Evolutionary conservation across 2,329 filamentous ascomycete species (phyloP).

Genomic region (Aspergillus melleus): DNA sequence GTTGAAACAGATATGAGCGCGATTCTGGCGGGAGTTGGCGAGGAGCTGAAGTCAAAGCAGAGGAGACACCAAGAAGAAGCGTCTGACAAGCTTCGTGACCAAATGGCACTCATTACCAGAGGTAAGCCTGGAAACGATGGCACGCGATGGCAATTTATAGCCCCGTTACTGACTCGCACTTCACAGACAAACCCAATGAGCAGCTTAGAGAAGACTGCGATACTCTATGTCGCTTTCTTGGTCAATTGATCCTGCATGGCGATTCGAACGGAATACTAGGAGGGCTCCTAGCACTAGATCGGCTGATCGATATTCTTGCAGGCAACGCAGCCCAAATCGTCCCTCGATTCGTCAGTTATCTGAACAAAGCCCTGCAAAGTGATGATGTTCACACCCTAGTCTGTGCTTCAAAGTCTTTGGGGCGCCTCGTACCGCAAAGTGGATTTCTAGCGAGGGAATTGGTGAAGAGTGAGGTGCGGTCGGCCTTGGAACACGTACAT

Average conservation of each 20-base stretch:
- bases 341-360: neutral
- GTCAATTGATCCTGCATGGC: neutral
- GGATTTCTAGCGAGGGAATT: neutral
- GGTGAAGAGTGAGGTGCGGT: neutral
- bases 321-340: neutral
- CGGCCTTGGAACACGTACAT: neutral
- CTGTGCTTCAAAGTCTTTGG: neutral
- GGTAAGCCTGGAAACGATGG: neutral
- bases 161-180: neutral
- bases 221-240: neutral
- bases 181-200: neutral
- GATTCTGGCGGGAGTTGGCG: neutral
- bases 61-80: neutral
- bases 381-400: neutral
- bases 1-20: neutral
- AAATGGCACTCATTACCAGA: neutral
- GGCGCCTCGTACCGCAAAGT: neutral
- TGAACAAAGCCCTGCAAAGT: neutral
- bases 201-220: neutral
- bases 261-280: neutral
- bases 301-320: neutral
- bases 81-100: neutral
- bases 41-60: neutral
- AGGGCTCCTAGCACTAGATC: neutral
- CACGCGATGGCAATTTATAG: neutral